Conservation (phyloP, 106 monocot genomes). For the Xerophyta viscosa region DNA sequence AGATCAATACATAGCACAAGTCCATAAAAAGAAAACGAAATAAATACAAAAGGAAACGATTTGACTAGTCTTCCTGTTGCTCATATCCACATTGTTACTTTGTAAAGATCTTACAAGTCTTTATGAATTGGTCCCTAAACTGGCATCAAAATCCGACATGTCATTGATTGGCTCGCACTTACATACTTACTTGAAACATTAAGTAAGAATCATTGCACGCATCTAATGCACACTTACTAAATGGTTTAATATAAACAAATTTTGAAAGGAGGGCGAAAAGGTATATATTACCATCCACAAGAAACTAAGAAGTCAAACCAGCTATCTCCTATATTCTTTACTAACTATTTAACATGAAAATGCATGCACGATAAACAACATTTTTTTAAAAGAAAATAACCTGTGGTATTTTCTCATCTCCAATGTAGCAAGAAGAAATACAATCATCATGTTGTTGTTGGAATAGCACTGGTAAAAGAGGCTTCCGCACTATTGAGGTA, state of each 20-base stretch:
- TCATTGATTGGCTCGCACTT: too few species aligned
- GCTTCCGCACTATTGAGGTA: slow-evolving; percentile 15
- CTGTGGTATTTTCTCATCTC: slow-evolving; percentile 15
- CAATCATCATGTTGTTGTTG: slow-evolving; percentile 18
- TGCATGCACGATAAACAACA: not conserved
- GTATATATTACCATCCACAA: not conserved
- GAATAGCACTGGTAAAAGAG: slow-evolving; percentile 13
- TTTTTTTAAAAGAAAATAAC: slow-evolving; percentile 4
- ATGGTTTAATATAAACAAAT: not conserved
- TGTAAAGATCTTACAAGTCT: too few species aligned
- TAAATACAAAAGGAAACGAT: too few species aligned
- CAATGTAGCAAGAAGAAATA: slow-evolving; percentile 1
- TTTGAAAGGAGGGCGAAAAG: not conserved
- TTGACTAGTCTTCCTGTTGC: too few species aligned
- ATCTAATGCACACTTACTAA: not conserved
- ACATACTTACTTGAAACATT: too few species aligned
- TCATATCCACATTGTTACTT: too few species aligned
- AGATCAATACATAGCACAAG: too few species aligned
- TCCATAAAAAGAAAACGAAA: too few species aligned
- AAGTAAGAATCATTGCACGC: too few species aligned
- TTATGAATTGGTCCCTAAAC: too few species aligned
- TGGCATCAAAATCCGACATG: too few species aligned
- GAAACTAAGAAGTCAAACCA: not conserved
- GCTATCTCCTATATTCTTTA: not conserved
- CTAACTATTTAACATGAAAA: not conserved